phyloP scores from a whole-genome alignment of 805 yeast species.

The Clavispora vitiphila region DNA sequence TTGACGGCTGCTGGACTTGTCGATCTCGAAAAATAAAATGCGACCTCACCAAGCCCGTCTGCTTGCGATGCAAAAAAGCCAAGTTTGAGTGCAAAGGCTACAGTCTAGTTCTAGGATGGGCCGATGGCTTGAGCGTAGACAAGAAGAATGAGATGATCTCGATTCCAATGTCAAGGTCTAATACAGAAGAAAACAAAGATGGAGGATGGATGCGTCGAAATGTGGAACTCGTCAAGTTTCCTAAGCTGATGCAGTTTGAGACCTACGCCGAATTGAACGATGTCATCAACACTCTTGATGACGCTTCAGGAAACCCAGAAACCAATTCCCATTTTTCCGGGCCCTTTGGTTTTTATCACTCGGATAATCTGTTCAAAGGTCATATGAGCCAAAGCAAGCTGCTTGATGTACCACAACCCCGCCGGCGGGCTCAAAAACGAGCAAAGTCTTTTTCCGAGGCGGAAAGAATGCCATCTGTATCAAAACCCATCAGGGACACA shows the following conservation, averaged over 20 bases:
- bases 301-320: background rate
- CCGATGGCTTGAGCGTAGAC: constrained; percentile 33
- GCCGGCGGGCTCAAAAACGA: background rate
- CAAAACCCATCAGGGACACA: constrained; percentile 3
- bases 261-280: constrained; percentile 37
- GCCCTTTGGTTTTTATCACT: constrained; percentile 13
- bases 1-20: constrained; percentile 56
- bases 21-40: constrained; percentile 50
- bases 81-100: constrained; percentile 46
- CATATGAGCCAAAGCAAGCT: background rate
- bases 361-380: background rate
- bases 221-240: constrained; percentile 40
- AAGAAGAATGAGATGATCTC: constrained; percentile 14
- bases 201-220: constrained; percentile 39
- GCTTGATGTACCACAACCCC: background rate
- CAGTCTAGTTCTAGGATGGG: constrained; percentile 44
- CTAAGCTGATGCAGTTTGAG: constrained; percentile 27
- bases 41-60: constrained; percentile 42
- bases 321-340: constrained; percentile 15
- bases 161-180: constrained; percentile 14
- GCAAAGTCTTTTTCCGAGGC: background rate
- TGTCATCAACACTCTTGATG: constrained; percentile 31
- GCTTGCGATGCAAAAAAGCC: constrained; percentile 44
- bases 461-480: background rate
- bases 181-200: constrained; percentile 17